phyloP scores from a whole-genome alignment of 306 rosid genomes.

The Castanea mollissima region DNA sequence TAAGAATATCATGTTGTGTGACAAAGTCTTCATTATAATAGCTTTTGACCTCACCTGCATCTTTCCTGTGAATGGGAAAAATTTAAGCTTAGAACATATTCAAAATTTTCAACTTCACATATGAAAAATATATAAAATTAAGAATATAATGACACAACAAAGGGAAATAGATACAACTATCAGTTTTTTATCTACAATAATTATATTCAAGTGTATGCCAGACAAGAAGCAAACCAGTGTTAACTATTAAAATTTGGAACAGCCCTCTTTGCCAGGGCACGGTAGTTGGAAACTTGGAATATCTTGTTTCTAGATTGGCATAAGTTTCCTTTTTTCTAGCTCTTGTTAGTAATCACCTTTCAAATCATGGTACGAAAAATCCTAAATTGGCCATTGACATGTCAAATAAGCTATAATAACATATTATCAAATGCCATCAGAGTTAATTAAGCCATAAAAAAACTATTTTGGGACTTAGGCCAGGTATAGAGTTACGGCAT shows the following conservation, averaged over 20 bases:
- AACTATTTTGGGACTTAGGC: neutral
- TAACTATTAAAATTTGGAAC: neutral
- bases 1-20: conserved; percentile 55
- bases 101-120: neutral
- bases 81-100: neutral
- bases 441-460: neutral
- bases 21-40: conserved; percentile 56
- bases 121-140: neutral
- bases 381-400: neutral
- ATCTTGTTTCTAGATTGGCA: too few species aligned
- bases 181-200: neutral
- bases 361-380: neutral
- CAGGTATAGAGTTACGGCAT: neutral
- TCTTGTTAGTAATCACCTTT: neutral
- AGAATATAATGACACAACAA: neutral
- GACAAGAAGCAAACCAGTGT: neutral
- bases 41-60: conserved; percentile 35
- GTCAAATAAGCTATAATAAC: neutral
- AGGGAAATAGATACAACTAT: neutral
- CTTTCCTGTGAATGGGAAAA: conserved; percentile 42
- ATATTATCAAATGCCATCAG: neutral
- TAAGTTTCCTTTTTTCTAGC: neutral
- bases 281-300: neutral
- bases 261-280: too few species aligned
- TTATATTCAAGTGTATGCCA: neutral